phyloP scores from a whole-genome alignment of 805 yeast species.

The Wickerhamomyces alni region DNA sequence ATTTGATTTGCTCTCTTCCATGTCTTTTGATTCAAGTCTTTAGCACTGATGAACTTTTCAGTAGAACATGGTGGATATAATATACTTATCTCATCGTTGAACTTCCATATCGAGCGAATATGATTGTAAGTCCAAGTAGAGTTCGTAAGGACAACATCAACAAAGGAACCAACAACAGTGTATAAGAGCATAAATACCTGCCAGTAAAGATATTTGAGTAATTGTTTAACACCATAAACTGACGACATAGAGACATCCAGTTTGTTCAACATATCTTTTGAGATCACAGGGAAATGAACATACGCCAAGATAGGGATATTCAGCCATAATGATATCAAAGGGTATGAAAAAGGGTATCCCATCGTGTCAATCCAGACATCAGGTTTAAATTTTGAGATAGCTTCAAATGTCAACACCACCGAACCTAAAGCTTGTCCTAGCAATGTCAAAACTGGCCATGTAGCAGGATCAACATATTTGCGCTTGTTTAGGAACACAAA shows the following conservation, averaged over 20 bases:
- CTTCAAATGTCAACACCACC: slow-evolving; percentile 59
- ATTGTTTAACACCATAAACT: slow-evolving; percentile 17
- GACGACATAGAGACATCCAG: slow-evolving; percentile 29
- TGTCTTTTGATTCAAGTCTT: slow-evolving; percentile 11
- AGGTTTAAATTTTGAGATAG: slow-evolving; percentile 59
- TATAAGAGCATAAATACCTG: slow-evolving; percentile 55
- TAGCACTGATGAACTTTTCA: slow-evolving; percentile 36
- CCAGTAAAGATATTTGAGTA: slow-evolving; percentile 67
- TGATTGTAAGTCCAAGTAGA: slow-evolving; percentile 92
- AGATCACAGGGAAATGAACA: slow-evolving; percentile 92
- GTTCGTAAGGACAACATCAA: slow-evolving; percentile 65
- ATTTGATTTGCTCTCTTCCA: slow-evolving; percentile 29
- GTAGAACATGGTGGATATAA: slow-evolving; percentile 91
- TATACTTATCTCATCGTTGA: slow-evolving; percentile 36
- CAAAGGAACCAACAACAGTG: slow-evolving; percentile 57
- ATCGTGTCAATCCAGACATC: slow-evolving; percentile 93
- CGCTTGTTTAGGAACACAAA: slow-evolving; percentile 55
- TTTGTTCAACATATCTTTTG: slow-evolving; percentile 77
- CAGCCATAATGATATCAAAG: slow-evolving; percentile 48
- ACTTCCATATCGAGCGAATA: slow-evolving; percentile 57
- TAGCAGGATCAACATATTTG: slow-evolving; percentile 56
- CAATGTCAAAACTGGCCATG: slow-evolving; percentile 78
- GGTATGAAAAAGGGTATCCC: slow-evolving; percentile 88
- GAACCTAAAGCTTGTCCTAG: slow-evolving; percentile 88
- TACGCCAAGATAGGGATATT: slow-evolving; percentile 78